Base-by-base conservation (phyloP, 805 yeast genomes). In the Candida endomychidarum region DNA sequence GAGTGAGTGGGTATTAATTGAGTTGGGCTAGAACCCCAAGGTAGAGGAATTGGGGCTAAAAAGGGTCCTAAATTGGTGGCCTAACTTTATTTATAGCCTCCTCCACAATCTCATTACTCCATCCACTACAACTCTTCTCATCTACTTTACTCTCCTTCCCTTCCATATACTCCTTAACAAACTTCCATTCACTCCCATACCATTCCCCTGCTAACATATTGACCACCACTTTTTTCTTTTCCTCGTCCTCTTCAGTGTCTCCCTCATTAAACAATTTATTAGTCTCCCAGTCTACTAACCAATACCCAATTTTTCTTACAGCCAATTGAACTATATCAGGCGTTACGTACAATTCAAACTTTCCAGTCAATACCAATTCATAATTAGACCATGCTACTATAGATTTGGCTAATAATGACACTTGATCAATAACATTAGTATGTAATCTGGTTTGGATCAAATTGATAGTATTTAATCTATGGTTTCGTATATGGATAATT, bases 201-300 rank as follows among this genome's bases (percentile, higher is more conserved):
- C 74, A 69, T 40, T 65, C 72, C 2, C 71, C 75, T 1, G 67
- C 58, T 10, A 69, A 52, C 48, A 66, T 60, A 34, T 53, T 54
- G 12, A 67, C 52, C 31, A 63, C 62, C 8, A 32, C 18, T 17
- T 32, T 42, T 3, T 42, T 40, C 12, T 17, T n/a, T 12, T 39
- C 28, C 2, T 39, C 30, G 19, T 33, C 34, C 8, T 31, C 25
- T 5, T 28, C 14, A 14, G 37, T 31, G 19, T 33, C 34, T 8
- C 28, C 25, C 5, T 28, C 14, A 14, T 38, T 31, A 16, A 43
- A 34, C 11, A 27, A 10, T 28, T 35, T 34, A 20, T 27, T 24
- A 6, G 17, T 26, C 41, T 67, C 68, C 74, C 74, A 69, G 46
- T 65, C 67, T 8, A 69, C 67, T 12, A 67, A 51, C 75, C 75